phyloP scores from a whole-genome alignment of 2,329 filamentous ascomycete species.

The Neurospora sp. region DNA sequence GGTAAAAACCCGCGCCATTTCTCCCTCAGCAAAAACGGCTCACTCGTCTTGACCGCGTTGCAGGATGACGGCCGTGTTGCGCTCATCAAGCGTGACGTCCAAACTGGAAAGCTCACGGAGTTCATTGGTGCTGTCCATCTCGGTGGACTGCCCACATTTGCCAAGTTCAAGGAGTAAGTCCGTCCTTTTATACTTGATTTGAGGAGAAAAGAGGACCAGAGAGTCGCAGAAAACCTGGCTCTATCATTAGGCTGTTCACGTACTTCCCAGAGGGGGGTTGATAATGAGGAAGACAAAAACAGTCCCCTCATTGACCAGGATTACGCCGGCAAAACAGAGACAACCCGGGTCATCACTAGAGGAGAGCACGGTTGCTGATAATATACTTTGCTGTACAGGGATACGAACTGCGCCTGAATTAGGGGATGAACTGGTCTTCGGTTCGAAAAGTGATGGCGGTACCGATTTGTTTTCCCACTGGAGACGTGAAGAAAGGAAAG shows the following conservation, averaged over 20 bases:
- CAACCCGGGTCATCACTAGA: neutral
- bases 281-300: neutral
- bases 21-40: constrained; percentile 53
- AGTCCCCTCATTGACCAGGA: neutral
- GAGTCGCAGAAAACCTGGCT: neutral
- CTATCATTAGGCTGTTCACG: neutral
- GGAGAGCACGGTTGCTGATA: neutral
- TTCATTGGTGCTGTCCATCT: constrained; percentile 34
- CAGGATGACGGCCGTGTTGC: constrained; percentile 51
- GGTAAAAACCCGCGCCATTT: constrained; percentile 59
- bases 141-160: constrained; percentile 34
- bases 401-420: neutral
- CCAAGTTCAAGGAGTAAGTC: constrained; percentile 35
- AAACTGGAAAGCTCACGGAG: constrained; percentile 45
- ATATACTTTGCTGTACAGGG: neutral
- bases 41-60: constrained; percentile 54
- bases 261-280: neutral
- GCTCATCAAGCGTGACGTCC: constrained; percentile 48
- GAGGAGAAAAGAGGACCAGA: neutral
- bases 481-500: neutral
- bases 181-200: neutral
- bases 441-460: neutral
- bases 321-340: neutral
- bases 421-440: neutral
- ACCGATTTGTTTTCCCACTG: neutral